phyloP scores from a whole-genome alignment of 805 yeast species.

The Yamadazyma tumulicola region DNA sequence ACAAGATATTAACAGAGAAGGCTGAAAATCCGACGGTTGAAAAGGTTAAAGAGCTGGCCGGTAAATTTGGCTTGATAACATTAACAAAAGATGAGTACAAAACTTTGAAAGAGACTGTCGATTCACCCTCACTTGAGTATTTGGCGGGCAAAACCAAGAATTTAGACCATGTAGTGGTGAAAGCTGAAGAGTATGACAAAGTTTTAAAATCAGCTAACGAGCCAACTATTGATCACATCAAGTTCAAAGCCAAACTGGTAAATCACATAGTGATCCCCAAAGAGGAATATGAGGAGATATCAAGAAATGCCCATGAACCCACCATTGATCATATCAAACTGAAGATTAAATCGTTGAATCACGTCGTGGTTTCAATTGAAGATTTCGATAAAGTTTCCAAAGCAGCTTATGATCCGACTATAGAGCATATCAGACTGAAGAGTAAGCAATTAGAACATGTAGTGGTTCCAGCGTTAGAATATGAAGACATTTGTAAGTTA shows the following conservation, averaged over 20 bases:
- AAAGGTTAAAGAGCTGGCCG: constrained; percentile 12
- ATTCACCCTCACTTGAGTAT: constrained; percentile 26
- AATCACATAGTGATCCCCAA: constrained; percentile 4
- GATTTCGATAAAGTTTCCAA: constrained; percentile 14
- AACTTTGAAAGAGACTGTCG: constrained; percentile 9
- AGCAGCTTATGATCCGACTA: constrained; percentile 19
- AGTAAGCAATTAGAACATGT: constrained; percentile 19
- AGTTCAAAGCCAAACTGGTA: constrained; percentile 4
- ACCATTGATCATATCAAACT: constrained; percentile 20
- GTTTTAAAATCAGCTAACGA: constrained; percentile 12
- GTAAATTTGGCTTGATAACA: constrained; percentile 6
- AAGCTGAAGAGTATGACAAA: constrained; percentile 18
- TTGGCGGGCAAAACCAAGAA: constrained; percentile 22
- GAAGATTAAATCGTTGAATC: constrained; percentile 16
- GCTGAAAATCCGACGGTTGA: constrained; percentile 15
- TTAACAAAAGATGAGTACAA: constrained; percentile 10
- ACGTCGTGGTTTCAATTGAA: constrained; percentile 11
- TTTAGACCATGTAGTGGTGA: constrained; percentile 14
- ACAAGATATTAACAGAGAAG: constrained; percentile 2
- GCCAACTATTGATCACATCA: constrained; percentile 16
- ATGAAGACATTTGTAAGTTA: constrained; percentile 10
- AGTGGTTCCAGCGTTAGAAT: constrained; percentile 17
- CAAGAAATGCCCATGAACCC: constrained; percentile 17
- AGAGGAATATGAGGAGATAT: constrained; percentile 1
- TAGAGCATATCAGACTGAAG: constrained; percentile 19